phyloP scores from a whole-genome alignment of 1,284 basidiomycete species.

The Entoloma clypeatum region DNA sequence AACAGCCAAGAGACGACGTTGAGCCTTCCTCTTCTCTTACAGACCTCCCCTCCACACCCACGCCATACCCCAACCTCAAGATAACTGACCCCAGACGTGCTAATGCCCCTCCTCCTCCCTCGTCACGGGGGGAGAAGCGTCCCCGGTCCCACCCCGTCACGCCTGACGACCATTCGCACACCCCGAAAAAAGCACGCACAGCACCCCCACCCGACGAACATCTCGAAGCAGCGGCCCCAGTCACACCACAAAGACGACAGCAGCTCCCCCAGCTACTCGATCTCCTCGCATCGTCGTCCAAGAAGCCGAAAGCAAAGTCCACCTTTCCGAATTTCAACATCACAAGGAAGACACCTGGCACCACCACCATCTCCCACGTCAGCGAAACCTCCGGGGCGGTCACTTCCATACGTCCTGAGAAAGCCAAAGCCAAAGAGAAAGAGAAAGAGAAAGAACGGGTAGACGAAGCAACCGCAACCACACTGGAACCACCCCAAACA shows the following conservation, averaged over 20 bases:
- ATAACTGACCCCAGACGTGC: no score
- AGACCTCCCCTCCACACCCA: conserved; percentile 10
- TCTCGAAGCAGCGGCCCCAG: conserved; percentile 2
- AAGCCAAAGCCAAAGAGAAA: no score
- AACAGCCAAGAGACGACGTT: conserved; percentile 10
- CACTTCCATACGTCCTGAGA: no score
- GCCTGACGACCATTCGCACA: conserved; percentile 17
- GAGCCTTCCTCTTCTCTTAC: conserved; percentile 8
- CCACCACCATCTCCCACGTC: background rate
- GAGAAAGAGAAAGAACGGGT: no score
- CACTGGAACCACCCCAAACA: no score
- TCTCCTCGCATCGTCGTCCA: conserved; percentile 21
- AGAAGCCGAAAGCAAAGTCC: conserved; percentile 11
- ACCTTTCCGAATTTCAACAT: conserved; percentile 8
- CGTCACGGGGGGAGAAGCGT: conserved; percentile 1
- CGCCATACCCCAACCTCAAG: conserved; percentile 6
- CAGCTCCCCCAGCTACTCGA: conserved; percentile 20
- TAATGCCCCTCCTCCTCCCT: background rate
- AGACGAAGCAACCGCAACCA: no score
- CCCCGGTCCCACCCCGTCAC: conserved; percentile 17
- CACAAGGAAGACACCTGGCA: conserved; percentile 1
- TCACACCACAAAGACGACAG: conserved; percentile 14
- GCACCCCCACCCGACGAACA: conserved; percentile 2
- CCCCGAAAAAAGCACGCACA: conserved; percentile 16
- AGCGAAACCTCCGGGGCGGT: no score